phyloP scores from a whole-genome alignment of 1,284 basidiomycete species.

The Puccinia hordei region DNA sequence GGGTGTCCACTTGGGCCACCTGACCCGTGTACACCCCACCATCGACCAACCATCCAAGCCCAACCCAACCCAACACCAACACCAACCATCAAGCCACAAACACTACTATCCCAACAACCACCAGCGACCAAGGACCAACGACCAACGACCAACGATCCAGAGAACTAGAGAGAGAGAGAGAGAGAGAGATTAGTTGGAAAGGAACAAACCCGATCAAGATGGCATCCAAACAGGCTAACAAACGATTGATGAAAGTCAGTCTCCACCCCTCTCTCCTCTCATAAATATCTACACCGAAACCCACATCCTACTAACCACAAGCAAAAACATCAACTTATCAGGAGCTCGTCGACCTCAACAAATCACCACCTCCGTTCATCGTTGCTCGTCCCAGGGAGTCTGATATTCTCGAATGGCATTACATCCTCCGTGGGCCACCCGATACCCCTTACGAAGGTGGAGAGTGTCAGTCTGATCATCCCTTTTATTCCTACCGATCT shows the following conservation, averaged over 20 bases:
- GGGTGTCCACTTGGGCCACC: no score
- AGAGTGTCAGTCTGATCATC: constrained; percentile 53
- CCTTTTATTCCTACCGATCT: constrained; percentile 75
- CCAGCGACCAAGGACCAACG: no score
- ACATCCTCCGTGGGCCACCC: constrained; percentile 59
- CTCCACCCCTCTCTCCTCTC: constrained; percentile 47
- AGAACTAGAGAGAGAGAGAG: no score
- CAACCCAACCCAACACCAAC: no score
- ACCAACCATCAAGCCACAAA: no score
- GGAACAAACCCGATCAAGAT: constrained; percentile 60
- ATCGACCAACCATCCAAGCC: no score
- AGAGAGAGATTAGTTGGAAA: no score
- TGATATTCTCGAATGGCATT: constrained; percentile 60
- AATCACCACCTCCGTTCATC: constrained; percentile 58
- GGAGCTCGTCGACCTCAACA: constrained; percentile 87
- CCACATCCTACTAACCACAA: constrained; percentile 22
- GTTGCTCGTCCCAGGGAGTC: constrained; percentile 58
- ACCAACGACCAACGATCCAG: no score
- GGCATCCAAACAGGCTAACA: constrained; percentile 80
- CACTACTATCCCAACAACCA: no score
- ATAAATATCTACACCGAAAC: constrained; percentile 52
- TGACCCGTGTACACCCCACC: no score
- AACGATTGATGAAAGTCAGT: constrained; percentile 65
- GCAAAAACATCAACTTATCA: constrained; percentile 60
- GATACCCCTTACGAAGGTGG: constrained; percentile 59